Conservation (phyloP, 805 yeast species). For the Maudiozyma serrabonitensis region DNA sequence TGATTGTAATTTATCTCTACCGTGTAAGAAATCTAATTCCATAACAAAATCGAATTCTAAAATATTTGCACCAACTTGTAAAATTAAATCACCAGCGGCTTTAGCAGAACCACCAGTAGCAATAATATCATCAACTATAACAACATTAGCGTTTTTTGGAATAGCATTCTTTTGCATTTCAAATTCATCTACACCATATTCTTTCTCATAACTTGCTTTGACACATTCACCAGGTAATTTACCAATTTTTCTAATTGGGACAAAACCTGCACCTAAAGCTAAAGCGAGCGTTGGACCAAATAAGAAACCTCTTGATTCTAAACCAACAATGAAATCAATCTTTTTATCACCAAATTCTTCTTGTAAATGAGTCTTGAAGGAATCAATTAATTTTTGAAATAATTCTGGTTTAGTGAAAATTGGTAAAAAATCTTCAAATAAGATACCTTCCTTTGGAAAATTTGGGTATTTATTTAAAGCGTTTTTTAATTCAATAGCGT, state of each 20-base stretch:
- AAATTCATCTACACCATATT: constrained; percentile 84
- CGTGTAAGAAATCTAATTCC: constrained; percentile 92
- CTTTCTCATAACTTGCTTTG: constrained; percentile 71
- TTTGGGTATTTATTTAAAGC: constrained; percentile 76
- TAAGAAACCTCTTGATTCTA: constrained; percentile 93
- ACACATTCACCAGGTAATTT: constrained; percentile 83
- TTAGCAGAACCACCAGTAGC: constrained; percentile 97
- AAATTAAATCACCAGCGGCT: constrained; percentile 84
- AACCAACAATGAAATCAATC: constrained; percentile 84
- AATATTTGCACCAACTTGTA: constrained; percentile 56
- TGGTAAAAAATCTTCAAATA: constrained; percentile 95
- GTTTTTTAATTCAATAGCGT: constrained; percentile 40
- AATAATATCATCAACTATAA: constrained; percentile 90
- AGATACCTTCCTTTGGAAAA: constrained; percentile 86
- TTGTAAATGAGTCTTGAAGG: constrained; percentile 67
- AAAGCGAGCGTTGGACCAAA: constrained; percentile 95
- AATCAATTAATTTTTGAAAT: constrained; percentile 72
- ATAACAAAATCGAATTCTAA: constrained; percentile 79
- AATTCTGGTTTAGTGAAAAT: constrained; percentile 74
- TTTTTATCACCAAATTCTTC: constrained; percentile 42
- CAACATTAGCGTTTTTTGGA: constrained; percentile 68
- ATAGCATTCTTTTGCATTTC: constrained; percentile 81
- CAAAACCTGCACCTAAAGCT: constrained; percentile 79
- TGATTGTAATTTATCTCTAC: constrained; percentile 76
- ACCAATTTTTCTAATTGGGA: constrained; percentile 92